phyloP scores from a whole-genome alignment of 208 protist species.

The Trypanosoma theileri region DNA sequence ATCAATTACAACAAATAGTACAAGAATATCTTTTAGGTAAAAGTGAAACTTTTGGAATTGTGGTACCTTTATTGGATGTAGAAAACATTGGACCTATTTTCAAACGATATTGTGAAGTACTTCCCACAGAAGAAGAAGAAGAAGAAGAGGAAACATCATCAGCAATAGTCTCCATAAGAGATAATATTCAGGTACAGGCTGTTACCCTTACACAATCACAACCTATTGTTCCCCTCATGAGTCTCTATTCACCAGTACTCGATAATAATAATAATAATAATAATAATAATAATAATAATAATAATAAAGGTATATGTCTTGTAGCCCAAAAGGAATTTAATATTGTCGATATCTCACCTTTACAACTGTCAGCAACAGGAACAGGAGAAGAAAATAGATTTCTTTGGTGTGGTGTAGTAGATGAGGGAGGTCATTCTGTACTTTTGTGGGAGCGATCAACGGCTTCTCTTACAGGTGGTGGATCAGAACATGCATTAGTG shows the following conservation, averaged over 20 bases:
- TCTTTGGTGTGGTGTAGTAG: slow-evolving; percentile 35
- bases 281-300: not conserved
- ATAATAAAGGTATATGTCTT: not conserved
- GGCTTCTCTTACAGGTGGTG: slow-evolving; percentile 1
- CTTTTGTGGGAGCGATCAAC: slow-evolving; percentile 27
- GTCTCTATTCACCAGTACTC: slow-evolving; percentile 1
- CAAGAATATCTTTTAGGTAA: not conserved
- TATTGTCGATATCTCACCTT: slow-evolving; percentile 8
- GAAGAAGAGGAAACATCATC: not conserved
- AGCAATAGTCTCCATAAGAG: too few relatives aligned
- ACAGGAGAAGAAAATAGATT: too few relatives aligned
- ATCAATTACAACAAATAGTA: too few relatives aligned
- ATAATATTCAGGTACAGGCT: slow-evolving; percentile 9
- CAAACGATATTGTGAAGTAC: slow-evolving; percentile 9
- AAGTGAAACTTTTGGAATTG: not conserved
- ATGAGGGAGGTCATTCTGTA: slow-evolving; percentile 46
- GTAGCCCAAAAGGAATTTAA: not conserved
- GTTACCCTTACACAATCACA: not conserved
- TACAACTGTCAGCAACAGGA: slow-evolving; percentile 6
- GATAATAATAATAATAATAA: not conserved
- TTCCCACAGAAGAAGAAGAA: not conserved
- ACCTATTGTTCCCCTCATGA: slow-evolving; percentile 2
- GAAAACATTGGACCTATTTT: not conserved
- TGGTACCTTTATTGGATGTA: not conserved
- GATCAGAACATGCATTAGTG: slow-evolving; percentile 29